These are phyloP conservation scores for Podospora tetraspora DNA, from an alignment of 495 filamentous ascomycete genomes.

Conservation along the genomic window DNA sequence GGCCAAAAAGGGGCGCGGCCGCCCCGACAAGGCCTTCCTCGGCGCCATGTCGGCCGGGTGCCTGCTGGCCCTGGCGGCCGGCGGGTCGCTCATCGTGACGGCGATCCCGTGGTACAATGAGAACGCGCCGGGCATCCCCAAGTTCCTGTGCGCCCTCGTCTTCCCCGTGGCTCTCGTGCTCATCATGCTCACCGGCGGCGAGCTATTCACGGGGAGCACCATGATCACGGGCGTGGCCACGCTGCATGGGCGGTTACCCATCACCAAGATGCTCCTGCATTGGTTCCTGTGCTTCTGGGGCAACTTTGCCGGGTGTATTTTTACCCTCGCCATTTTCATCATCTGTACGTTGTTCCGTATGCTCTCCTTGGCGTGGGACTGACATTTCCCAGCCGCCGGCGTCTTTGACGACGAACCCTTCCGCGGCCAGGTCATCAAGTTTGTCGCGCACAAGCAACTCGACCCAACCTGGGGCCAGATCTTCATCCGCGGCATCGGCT, in stretches of 20 bases:
- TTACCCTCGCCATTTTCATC: slow-evolving; percentile 53
- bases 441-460: slow-evolving; percentile 52
- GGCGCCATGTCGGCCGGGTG: slow-evolving; percentile 50
- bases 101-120: slow-evolving; percentile 54
- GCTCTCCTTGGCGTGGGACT: neutral
- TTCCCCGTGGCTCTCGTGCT: slow-evolving; percentile 57
- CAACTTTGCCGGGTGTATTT: slow-evolving; percentile 55
- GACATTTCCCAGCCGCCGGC: slow-evolving; percentile 42
- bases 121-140: slow-evolving; percentile 56
- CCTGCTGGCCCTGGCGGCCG: slow-evolving; percentile 49
- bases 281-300: slow-evolving; percentile 57
- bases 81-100: slow-evolving; percentile 46
- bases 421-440: slow-evolving; percentile 44
- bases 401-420: slow-evolving; percentile 50
- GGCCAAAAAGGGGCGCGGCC: slow-evolving; percentile 47
- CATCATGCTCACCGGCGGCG: slow-evolving; percentile 56
- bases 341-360: slow-evolving; percentile 41
- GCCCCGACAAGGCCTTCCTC: slow-evolving; percentile 50
- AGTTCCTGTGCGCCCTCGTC: slow-evolving; percentile 49
- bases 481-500: slow-evolving; percentile 56
- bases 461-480: slow-evolving; percentile 53
- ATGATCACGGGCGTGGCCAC: neutral
- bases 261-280: slow-evolving; percentile 47
- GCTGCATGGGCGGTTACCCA: slow-evolving; percentile 43
- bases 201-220: slow-evolving; percentile 37